phyloP scores from a whole-genome alignment of 176 grass and related monocot genomes.

The Bolboschoenus planiculmis region DNA sequence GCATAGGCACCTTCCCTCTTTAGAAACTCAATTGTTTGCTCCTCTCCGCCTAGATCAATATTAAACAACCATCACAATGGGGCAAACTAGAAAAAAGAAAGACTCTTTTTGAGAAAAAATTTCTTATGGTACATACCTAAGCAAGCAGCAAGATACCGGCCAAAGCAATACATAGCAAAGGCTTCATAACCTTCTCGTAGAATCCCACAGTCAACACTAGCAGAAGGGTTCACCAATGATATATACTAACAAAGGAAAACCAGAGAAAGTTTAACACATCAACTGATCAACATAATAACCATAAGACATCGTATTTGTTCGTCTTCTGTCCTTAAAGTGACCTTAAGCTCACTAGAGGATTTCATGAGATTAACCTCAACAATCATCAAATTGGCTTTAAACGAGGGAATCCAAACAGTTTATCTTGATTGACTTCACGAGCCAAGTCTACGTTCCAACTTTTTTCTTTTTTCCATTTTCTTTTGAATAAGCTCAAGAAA shows the following conservation, averaged over 20 bases:
- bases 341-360: neutral
- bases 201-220: slow-evolving; percentile 83
- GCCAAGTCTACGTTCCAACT: neutral
- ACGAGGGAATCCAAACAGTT: neutral
- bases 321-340: neutral
- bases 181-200: slow-evolving; percentile 85
- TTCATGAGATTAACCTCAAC: neutral
- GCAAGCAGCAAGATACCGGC: slow-evolving; percentile 87
- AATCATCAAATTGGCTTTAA: neutral
- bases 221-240: slow-evolving; percentile 75
- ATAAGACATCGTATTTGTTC: neutral
- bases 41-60: slow-evolving; percentile 66
- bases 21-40: slow-evolving; percentile 91
- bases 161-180: slow-evolving; percentile 96
- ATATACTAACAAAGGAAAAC: slow-evolving; percentile 49
- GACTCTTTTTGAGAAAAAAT: neutral
- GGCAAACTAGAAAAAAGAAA: neutral
- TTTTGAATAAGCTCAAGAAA: neutral
- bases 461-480: neutral
- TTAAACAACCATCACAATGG: neutral
- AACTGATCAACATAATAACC: slow-evolving; percentile 13
- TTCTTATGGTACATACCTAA: slow-evolving; percentile 49
- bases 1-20: slow-evolving; percentile 67
- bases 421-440: neutral
- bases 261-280: slow-evolving; percentile 8